These are phyloP conservation scores for Aotearoamyces nothofagi DNA, from an alignment of 2,329 filamentous ascomycete genomes.

Conservation along the genomic window DNA sequence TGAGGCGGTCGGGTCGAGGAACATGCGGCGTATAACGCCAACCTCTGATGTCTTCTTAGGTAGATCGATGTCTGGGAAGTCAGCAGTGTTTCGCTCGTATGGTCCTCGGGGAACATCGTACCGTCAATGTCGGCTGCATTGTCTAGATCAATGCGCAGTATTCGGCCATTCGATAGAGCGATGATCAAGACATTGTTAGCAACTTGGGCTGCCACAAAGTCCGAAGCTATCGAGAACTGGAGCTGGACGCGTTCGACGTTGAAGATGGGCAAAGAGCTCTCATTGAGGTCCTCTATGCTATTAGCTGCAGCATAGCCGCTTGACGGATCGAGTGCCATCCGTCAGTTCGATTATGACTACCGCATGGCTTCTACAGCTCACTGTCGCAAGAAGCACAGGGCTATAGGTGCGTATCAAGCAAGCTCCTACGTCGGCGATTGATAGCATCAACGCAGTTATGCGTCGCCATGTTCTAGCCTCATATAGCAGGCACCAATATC, in stretches of 20 bases:
- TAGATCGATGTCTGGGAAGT: conserved; percentile 73
- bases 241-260: conserved; percentile 85
- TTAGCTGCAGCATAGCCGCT: conserved; percentile 58
- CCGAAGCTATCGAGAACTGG: conserved; percentile 84
- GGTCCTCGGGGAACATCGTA: conserved; percentile 20
- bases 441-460: no score
- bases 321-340: conserved; percentile 56
- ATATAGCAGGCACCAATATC: no score
- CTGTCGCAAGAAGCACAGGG: no score
- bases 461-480: no score
- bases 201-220: conserved; percentile 92
- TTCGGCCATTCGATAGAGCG: conserved; percentile 80
- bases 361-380: conserved; percentile 16
- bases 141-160: conserved; percentile 87
- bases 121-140: conserved; percentile 90
- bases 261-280: conserved; percentile 70
- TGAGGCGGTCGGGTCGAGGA: conserved; percentile 91
- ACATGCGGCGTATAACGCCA: conserved; percentile 87
- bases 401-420: no score
- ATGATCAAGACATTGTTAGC: conserved; percentile 94
- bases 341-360: conserved; percentile 13
- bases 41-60: conserved; percentile 86
- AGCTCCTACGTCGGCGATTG: no score
- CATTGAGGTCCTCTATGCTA: conserved; percentile 41
- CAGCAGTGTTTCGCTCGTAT: neutral